These are phyloP conservation scores for Collybia mongolica DNA, from an alignment of 768 basidiomycete species.

Conservation along the genomic window DNA sequence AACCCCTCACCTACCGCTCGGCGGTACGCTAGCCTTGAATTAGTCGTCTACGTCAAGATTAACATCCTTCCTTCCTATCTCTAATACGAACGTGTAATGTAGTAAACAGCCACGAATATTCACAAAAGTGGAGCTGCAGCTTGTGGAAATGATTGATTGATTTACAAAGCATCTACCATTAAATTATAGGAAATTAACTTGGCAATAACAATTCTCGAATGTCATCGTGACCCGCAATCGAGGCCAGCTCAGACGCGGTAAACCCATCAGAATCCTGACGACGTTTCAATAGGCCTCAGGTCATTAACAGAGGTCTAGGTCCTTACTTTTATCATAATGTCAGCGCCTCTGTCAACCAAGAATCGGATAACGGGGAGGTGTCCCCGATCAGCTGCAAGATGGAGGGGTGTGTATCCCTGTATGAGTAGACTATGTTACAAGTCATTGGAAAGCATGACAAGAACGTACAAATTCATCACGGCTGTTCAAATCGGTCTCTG, in stretches of 20 bases:
- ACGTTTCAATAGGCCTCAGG: conserved; percentile 4
- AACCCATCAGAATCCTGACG: conserved; percentile 67
- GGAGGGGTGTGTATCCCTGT: conserved; percentile 87
- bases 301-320: neutral
- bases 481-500: conserved; percentile 51
- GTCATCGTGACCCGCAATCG: conserved; percentile 52
- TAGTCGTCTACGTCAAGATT: no score
- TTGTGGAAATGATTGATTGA: no score
- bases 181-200: no score
- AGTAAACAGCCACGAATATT: no score
- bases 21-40: no score
- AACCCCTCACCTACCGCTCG: no score
- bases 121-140: no score
- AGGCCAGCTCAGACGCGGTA: conserved; percentile 59
- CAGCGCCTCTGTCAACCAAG: conserved; percentile 65
- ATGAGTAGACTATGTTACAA: conserved; percentile 4
- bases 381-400: conserved; percentile 86
- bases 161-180: no score
- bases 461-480: conserved; percentile 72
- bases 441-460: neutral
- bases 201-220: conserved; percentile 32
- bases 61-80: no score
- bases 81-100: no score
- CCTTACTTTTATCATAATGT: conserved; percentile 54
- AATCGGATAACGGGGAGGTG: conserved; percentile 52